Percentiles rank a stretch among this genome's conserved stretches.
Conservation (phyloP, 169 alveolate species). For the Plasmodium blacklocki region DNA sequence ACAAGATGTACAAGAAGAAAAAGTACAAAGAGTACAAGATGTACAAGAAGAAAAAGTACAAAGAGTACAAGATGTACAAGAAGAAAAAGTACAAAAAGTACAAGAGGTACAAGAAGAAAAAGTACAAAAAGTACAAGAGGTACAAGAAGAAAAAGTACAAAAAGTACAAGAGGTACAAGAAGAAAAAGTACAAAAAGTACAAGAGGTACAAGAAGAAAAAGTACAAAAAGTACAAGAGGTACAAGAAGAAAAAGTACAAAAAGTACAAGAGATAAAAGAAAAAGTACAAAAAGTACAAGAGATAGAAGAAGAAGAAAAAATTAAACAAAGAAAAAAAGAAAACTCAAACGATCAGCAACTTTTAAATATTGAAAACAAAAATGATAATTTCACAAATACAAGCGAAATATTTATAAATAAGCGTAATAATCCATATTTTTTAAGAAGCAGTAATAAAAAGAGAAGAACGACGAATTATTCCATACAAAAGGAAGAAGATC, state of each 20-base stretch:
- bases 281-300: neutral
- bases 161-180: neutral
- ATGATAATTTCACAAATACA: too few relatives aligned
- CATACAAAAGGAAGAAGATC: too few relatives aligned
- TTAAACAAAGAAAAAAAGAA: neutral
- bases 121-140: neutral
- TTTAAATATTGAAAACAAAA: too few relatives aligned
- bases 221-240: neutral
- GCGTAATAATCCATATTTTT: too few relatives aligned
- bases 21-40: neutral
- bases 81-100: neutral
- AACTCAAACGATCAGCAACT: too few relatives aligned
- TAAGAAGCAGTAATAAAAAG: too few relatives aligned
- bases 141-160: neutral
- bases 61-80: neutral
- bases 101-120: neutral
- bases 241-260: neutral
- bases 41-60: neutral
- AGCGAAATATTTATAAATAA: too few relatives aligned
- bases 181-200: neutral
- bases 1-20: neutral
- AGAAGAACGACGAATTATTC: too few relatives aligned
- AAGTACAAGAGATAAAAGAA: neutral
- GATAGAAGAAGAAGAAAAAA: constrained; percentile 8
- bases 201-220: neutral